phyloP scores from a whole-genome alignment of 1,139 yeast genomes.

The Kurtzmaniella quercitrusa region DNA sequence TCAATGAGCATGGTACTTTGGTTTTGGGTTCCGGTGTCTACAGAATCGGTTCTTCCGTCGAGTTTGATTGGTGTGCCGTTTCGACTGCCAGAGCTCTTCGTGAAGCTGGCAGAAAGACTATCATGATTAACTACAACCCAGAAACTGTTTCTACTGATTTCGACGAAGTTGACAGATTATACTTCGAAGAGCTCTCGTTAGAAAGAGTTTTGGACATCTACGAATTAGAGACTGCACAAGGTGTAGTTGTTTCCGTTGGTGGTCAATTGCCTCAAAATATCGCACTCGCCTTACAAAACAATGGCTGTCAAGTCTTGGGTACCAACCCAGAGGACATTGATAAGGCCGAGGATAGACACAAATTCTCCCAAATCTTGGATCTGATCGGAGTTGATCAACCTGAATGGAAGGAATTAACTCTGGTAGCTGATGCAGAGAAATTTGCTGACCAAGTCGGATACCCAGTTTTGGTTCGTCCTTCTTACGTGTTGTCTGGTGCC shows the following conservation, averaged over 20 bases:
- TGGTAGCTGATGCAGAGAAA: conserved; percentile 75
- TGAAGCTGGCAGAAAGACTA: conserved; percentile 80
- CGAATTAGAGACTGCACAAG: conserved; percentile 83
- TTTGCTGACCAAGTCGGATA: conserved; percentile 87
- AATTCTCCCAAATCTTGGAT: conserved; percentile 91
- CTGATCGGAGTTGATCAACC: conserved; percentile 70
- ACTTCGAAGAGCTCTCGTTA: conserved; percentile 90
- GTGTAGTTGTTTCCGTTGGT: conserved; percentile 95
- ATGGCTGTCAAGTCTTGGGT: conserved; percentile 87
- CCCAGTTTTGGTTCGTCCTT: conserved; percentile 97
- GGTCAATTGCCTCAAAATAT: conserved; percentile 98
- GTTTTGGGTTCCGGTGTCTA: conserved; percentile 98
- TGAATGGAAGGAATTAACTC: conserved; percentile 92
- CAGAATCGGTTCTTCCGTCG: conserved; percentile 97
- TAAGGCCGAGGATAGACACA: conserved; percentile 97
- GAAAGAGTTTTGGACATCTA: conserved; percentile 98
- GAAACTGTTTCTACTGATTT: conserved; percentile 98
- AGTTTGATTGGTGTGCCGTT: conserved; percentile 99
- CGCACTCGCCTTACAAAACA: conserved; percentile 77
- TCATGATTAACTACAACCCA: conserved; percentile 97
- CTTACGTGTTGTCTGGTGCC: conserved; percentile 96
- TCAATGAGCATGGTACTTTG: conserved; percentile 87
- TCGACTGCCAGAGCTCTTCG: conserved; percentile 93
- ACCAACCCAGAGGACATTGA: conserved; percentile 95
- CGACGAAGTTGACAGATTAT: conserved; percentile 95